phyloP scores from a whole-genome alignment of 305 asterid species.

The Rubia peregrina region DNA sequence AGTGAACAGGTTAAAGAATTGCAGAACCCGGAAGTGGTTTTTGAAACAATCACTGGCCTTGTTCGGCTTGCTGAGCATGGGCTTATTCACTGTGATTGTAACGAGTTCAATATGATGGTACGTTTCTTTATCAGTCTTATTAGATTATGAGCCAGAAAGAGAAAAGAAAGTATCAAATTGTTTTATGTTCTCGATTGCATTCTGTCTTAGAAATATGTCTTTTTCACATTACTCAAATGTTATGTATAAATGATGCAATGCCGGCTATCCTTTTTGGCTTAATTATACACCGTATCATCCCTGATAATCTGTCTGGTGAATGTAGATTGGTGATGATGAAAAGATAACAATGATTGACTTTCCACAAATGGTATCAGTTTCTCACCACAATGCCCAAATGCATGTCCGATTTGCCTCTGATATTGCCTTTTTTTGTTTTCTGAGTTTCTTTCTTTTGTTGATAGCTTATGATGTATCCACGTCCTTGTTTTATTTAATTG shows the following conservation, averaged over 20 bases:
- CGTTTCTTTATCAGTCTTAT: neutral
- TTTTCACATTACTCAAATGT: neutral
- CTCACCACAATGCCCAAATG: slow-evolving; percentile 92
- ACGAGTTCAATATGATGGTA: slow-evolving; percentile 94
- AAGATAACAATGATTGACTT: slow-evolving; percentile 91
- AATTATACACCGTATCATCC: neutral
- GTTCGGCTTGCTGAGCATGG: slow-evolving; percentile 94
- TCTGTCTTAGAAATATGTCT: neutral
- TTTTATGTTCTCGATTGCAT: neutral
- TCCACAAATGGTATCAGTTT: slow-evolving; percentile 96
- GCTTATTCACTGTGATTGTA: slow-evolving; percentile 92
- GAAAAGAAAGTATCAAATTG: neutral
- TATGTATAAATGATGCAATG: neutral
- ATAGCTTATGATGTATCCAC: neutral
- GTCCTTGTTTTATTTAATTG: neutral
- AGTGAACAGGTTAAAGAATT: slow-evolving; percentile 92
- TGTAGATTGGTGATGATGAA: slow-evolving; percentile 77
- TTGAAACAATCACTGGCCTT: slow-evolving; percentile 71
- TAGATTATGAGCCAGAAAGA: neutral
- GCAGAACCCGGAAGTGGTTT: slow-evolving; percentile 65
- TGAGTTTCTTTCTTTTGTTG: neutral
- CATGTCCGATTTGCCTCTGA: slow-evolving; percentile 26
- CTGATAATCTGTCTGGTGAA: neutral
- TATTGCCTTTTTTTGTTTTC: neutral
- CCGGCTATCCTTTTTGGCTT: neutral